Percentiles rank a stretch among this genome's conserved stretches.
phyloP scores from a whole-genome alignment of 164 flowering plant genomes.

The Nymphaea thermarum region DNA sequence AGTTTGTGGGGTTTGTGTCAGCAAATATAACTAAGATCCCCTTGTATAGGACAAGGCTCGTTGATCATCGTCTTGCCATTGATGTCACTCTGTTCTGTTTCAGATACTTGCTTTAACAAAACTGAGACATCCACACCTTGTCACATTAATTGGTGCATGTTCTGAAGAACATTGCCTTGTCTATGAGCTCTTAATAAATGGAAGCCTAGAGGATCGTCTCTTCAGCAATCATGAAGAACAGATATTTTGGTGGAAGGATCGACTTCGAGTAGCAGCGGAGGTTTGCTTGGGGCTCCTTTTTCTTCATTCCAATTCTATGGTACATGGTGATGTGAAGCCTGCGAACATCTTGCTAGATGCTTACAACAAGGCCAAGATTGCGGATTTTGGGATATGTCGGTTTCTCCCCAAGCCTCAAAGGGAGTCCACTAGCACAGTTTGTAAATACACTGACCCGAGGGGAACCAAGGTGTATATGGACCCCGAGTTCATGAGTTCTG shows the following conservation, averaged over 20 bases:
- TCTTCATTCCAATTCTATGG: slow-evolving; percentile 34
- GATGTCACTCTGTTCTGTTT: neutral
- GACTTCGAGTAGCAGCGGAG: slow-evolving; percentile 49
- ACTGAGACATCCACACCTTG: slow-evolving; percentile 76
- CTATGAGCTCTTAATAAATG: slow-evolving; percentile 74
- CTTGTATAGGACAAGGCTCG: too few species aligned
- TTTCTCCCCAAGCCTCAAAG: slow-evolving; percentile 9
- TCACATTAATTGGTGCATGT: slow-evolving; percentile 81
- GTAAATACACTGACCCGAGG: slow-evolving; percentile 42
- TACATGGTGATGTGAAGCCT: slow-evolving; percentile 30
- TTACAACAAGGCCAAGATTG: slow-evolving; percentile 37
- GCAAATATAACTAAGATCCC: neutral
- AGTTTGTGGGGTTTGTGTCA: neutral
- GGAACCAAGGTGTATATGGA: slow-evolving; percentile 70
- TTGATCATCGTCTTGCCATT: too few species aligned
- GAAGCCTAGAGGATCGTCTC: slow-evolving; percentile 92
- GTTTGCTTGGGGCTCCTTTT: slow-evolving; percentile 33
- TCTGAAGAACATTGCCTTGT: slow-evolving; percentile 60
- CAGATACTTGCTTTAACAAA: slow-evolving; percentile 75
- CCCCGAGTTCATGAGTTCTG: slow-evolving; percentile 43
- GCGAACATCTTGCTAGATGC: slow-evolving; percentile 49
- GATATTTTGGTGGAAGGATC: slow-evolving; percentile 37
- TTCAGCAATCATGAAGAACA: slow-evolving; percentile 10
- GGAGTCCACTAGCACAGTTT: slow-evolving; percentile 8
- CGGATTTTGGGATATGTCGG: slow-evolving; percentile 31